These are phyloP conservation scores for Sporothrix mexicana DNA, from an alignment of 2,329 filamentous ascomycete species.

Conservation along the genomic window DNA sequence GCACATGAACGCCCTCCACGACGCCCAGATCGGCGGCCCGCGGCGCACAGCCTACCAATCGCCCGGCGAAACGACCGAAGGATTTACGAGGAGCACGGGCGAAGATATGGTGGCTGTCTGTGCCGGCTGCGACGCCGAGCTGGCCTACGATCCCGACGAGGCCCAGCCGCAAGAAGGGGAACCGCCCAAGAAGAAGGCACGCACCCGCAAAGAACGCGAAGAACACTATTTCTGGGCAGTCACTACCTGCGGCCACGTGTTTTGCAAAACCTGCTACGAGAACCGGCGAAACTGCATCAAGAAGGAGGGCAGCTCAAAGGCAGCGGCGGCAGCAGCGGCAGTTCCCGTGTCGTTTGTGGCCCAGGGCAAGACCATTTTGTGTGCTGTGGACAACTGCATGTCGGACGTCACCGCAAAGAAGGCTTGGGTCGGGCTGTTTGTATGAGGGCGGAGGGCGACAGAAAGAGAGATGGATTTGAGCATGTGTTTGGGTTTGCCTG, in stretches of 20 bases:
- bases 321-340: constrained; percentile 35
- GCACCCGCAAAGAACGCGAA: constrained; percentile 57
- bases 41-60: constrained; percentile 62
- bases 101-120: constrained; percentile 79
- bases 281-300: constrained; percentile 56
- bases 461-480: background rate
- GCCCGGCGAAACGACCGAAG: constrained; percentile 68
- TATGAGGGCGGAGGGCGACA: constrained; percentile 44
- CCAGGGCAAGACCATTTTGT: constrained; percentile 50
- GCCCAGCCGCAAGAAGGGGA: constrained; percentile 38
- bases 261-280: constrained; percentile 67
- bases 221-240: constrained; percentile 93
- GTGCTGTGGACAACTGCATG: constrained; percentile 63
- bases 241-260: constrained; percentile 86
- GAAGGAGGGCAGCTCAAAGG: constrained; percentile 39
- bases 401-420: constrained; percentile 60
- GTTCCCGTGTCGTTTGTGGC: constrained; percentile 47
- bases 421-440: constrained; percentile 67
- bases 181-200: constrained; percentile 48
- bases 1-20: background rate
- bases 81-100: constrained; percentile 78
- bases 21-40: background rate
- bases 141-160: constrained; percentile 70
- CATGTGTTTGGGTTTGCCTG: background rate
- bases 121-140: constrained; percentile 82